Base-by-base conservation (phyloP, 2,329 filamentous ascomycete species). In the Tolypocladium paradoxum region DNA sequence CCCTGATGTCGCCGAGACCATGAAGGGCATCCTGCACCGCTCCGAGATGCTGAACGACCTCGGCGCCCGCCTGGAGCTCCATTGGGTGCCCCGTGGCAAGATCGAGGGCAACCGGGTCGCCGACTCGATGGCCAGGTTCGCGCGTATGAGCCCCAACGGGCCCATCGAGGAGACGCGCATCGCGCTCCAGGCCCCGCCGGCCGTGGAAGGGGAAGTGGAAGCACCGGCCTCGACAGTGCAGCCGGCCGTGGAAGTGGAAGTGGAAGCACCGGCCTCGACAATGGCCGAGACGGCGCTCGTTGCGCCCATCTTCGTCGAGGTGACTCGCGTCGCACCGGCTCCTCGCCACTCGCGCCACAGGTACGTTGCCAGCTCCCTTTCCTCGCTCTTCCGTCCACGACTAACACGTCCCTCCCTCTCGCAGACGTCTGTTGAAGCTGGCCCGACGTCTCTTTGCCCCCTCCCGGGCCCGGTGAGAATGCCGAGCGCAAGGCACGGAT, bases 21-120 rank as follows among this genome's bases (percentile, higher is more conserved):
- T 50, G 5, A 6, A 34, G 4, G 48, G 38, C 34, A 36, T 50
- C 1, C 4, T 34, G n/a, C 35, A 7, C 20, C 31, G 36, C 18
- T 38, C 34, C 5, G 14, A 14, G n/a, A n/a, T 6, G 14, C 50
- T 60, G 1, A 20, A 45, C 22, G 24, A n/a, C 6, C 36, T 43
- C 8, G 50, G 54, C 7, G 50, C 56, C 8, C n/a, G 36, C 4
- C 11, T 53, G 12, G 54, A 61, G 36, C 37, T 61, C 8, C 59
- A 57, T 48, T 61, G 59, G 60, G 53, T 59, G 16, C 59, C 58
- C 4, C 50, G 58, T 14, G 48, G 35, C 4, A 18, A 22, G 14
- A n/a, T 48, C 8, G 34, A 22, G 5, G 59, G 60, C 4, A 59
- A 54, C 20, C 50, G 35, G 1, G 12, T 59, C 4, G 60, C 57